Evolutionary conservation across 768 basidiomycete species (phyloP), one percentile per base, ranked within the genome.

Genomic region (Leccinellum rugosiceps): DNA sequence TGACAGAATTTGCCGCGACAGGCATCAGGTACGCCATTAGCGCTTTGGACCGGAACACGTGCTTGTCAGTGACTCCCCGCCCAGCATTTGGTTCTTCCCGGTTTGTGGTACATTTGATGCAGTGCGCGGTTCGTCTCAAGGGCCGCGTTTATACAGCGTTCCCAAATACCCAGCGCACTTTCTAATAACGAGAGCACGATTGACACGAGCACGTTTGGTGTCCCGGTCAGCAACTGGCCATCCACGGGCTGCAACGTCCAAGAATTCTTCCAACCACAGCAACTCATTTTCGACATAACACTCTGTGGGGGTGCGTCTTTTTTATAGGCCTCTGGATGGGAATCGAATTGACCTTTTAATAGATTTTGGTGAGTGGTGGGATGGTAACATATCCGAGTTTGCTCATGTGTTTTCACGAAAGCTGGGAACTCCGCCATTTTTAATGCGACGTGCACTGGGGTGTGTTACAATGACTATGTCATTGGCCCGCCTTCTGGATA

Each of bases 221-320:
- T 74, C n/a, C 89, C 90, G 0, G 78, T 83, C 3, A 88, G 81
- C 1, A 86, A 87, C 63, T 92, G 85, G 81, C 81, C 85, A 5
- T 71, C 80, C 2, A 74, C 76, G 15, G 76, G 77, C 23, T 92
- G 90, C 70, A 67, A 73, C 34, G 75, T 83, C 31, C 72, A 75
- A 51, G 62, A 73, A 19, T 87, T 77, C 71, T 87, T 88, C 68
- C 72, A 78, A 52, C 75, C 83, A 0, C 88, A 90, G 64, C 77
- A 82, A 56, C 76, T 91, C 44, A 84, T 90, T 17, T 82, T 91
- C 55, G 85, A 88, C 65, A 90, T 90, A 56, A 88, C 88, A 1
- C 78, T 87, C 6, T 88, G 87, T 53, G 86, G 85, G 67, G 78
- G 78, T 78, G 35, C 60, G 79, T 79, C 49, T 47, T 41, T 30